phyloP scores from a whole-genome alignment of 1,284 basidiomycete species.

The Sanguinoderma infundibulare region DNA sequence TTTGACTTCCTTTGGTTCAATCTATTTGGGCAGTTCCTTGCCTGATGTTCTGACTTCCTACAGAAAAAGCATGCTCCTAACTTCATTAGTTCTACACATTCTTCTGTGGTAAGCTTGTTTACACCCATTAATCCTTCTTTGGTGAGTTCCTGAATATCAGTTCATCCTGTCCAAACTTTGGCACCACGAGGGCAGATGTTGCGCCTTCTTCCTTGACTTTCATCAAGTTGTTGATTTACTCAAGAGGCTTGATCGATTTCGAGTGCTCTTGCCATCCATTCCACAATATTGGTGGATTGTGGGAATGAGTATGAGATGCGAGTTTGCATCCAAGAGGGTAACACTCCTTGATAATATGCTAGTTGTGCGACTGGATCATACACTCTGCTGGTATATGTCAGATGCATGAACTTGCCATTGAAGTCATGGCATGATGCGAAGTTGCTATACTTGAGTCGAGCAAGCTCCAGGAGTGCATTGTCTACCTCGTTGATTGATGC shows the following conservation, averaged over 20 bases:
- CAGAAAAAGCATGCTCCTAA: background rate
- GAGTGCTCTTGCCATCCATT: too few species aligned
- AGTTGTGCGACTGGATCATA: too few species aligned
- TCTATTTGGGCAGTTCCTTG: background rate
- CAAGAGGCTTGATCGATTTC: too few species aligned
- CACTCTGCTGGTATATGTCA: background rate
- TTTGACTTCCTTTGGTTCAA: background rate
- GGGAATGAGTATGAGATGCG: too few species aligned
- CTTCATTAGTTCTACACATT: background rate
- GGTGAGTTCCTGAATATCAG: background rate
- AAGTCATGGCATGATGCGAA: background rate
- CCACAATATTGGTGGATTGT: too few species aligned
- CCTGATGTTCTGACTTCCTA: background rate
- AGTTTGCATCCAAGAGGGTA: too few species aligned
- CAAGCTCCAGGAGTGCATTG: background rate
- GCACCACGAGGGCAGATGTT: background rate
- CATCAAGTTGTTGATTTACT: too few species aligned
- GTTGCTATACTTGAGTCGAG: background rate
- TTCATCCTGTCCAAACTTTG: background rate
- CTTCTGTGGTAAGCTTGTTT: background rate
- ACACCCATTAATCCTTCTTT: background rate
- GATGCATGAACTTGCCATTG: background rate
- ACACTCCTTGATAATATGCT: too few species aligned
- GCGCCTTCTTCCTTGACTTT: too few species aligned
- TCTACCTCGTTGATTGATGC: background rate